These are phyloP conservation scores for Fusarium sp. DNA, from an alignment of 2,329 filamentous ascomycete genomes.

Conservation along the genomic window DNA sequence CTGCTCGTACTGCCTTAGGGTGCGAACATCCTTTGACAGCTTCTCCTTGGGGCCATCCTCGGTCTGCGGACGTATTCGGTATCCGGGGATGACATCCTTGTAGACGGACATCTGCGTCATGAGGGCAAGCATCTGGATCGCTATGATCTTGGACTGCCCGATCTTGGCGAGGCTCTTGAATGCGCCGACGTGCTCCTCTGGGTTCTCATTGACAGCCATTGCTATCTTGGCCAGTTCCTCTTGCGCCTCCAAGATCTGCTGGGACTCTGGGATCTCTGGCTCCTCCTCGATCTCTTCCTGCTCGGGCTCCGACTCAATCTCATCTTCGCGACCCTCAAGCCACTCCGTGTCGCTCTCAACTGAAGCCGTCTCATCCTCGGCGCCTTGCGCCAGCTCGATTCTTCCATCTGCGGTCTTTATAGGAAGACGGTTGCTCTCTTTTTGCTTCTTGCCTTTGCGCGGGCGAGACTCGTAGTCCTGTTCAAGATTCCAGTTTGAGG, in stretches of 20 bases:
- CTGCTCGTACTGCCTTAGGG: conserved; percentile 88
- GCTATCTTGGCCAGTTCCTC: conserved; percentile 93
- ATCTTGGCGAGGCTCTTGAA: conserved; percentile 86
- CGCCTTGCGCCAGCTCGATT: conserved; percentile 72
- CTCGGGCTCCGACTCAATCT: conserved; percentile 63
- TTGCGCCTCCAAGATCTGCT: conserved; percentile 89
- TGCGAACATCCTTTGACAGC: conserved; percentile 92
- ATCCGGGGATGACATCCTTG: conserved; percentile 96
- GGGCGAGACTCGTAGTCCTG: conserved; percentile 89
- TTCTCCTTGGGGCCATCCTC: conserved; percentile 84
- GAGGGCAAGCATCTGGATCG: conserved; percentile 88
- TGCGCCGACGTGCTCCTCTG: conserved; percentile 87
- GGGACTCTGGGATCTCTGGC: conserved; percentile 78
- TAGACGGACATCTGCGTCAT: conserved; percentile 92
- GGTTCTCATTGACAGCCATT: conserved; percentile 86
- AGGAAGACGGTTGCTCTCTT: conserved; percentile 82
- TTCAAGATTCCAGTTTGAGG: conserved; percentile 90
- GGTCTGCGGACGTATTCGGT: conserved; percentile 87
- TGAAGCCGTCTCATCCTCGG: conserved; percentile 73
- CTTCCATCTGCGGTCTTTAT: conserved; percentile 88
- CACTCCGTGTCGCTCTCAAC: conserved; percentile 74
- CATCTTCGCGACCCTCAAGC: conserved; percentile 73
- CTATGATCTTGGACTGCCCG: conserved; percentile 77
- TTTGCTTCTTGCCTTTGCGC: conserved; percentile 83
- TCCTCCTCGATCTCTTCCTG: conserved; percentile 66